Evolutionary conservation across 768 basidiomycete species (phyloP), one percentile per base, ranked within the genome.

Genomic region (Leccinum incarnatum): DNA sequence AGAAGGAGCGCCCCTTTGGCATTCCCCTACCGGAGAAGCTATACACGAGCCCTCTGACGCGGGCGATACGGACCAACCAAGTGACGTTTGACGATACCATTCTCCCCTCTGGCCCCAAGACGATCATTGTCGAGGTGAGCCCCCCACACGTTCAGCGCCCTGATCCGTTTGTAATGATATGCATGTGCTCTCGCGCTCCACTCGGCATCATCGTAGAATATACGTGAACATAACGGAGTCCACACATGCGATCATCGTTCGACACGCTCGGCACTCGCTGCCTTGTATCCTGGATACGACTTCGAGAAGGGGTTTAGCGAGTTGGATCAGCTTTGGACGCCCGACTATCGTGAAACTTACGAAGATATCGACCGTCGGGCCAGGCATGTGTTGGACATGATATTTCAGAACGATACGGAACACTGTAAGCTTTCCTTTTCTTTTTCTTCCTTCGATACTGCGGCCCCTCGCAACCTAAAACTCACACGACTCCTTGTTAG

Each of bases 221-320:
- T 83, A 36, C 82, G 89, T 36, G 90, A 92, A 71, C 78, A 80
- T 56, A 69, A 66, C 10, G 89, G 89, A 0, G 78, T 81, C 1
- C 87, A 91, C 63, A 89, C 88, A 0, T 92, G 89, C 64, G 90
- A 92, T 69, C 79, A 80, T 58, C 81, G 89, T 12, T 75, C 73
- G n/a, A 75, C 82, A 0, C 75, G 75, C 15, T 75, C 80, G 0
- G 77, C 80, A 42, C 83, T 91, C 47, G 64, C 57, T 2, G 54
- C 40, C 1, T n/a, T 48, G 3, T 69, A 69, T 17, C 83, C 85
- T 0, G 66, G 70, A 10, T 84, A 84, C 59, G 54, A 51, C 2
- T 79, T 89, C 48, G 87, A 91, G 63, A 65, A 70, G 0, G 80
- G 77, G 0, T 82, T 92, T 59, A 73, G 79, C 0, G 89, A 91